Percentiles rank a stretch among this genome's conserved stretches.
These are phyloP conservation scores for Camellia lanceoleosa DNA, from an alignment of 148 eudicot species.

Conservation along the genomic window DNA sequence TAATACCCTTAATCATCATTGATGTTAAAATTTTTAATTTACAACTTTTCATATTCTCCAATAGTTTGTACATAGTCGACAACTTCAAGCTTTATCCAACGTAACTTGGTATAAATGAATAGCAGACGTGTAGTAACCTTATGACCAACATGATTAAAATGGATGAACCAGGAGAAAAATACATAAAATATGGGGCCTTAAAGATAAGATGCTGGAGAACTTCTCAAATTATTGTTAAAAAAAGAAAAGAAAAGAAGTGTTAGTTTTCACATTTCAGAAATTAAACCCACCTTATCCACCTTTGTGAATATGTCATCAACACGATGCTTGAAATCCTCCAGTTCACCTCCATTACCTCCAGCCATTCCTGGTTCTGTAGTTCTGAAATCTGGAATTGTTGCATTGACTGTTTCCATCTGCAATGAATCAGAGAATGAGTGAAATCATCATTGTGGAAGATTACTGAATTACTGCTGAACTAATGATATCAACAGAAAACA, in stretches of 20 bases:
- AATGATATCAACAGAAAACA: not conserved
- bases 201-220: not conserved
- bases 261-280: not conserved
- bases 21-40: no score
- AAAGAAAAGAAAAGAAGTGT: no score
- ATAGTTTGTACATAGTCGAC: no score
- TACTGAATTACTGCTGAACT: not conserved
- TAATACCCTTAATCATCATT: no score
- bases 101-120: no score
- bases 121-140: not conserved
- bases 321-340: slow-evolving; percentile 29
- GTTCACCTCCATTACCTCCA: slow-evolving; percentile 22
- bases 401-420: slow-evolving; percentile 13
- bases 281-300: slow-evolving; percentile 39
- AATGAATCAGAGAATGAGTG: not conserved
- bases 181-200: not conserved
- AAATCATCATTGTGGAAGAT: not conserved
- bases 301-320: slow-evolving; percentile 40
- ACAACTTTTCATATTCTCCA: no score
- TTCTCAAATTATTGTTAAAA: not conserved
- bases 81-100: no score
- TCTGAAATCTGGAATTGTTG: slow-evolving; percentile 5
- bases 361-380: not conserved
- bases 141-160: not conserved
- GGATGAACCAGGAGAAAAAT: not conserved